These are phyloP conservation scores for Diacronema lutheri DNA, from an alignment of 78 protist genomes.

Conservation along the genomic window DNA sequence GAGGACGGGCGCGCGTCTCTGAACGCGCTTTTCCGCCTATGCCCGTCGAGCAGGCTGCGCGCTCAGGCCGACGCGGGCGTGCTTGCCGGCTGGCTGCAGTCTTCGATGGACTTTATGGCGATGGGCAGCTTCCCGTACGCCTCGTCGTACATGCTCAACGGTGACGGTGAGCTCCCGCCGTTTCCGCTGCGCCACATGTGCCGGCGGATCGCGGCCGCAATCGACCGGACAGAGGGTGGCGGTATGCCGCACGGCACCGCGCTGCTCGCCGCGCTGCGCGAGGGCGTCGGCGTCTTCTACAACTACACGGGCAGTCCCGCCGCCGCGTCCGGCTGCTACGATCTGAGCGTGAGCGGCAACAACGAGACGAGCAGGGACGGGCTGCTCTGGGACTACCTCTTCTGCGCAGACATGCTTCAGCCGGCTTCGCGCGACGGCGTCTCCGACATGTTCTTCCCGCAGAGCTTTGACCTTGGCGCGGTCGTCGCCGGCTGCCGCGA, in stretches of 20 bases:
- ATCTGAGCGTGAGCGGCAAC: not conserved
- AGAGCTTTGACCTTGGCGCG: not conserved
- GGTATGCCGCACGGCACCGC: not conserved
- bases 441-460: not conserved
- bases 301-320: not conserved
- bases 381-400: slow-evolving; percentile 23
- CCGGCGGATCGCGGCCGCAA: not conserved
- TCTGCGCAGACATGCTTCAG: slow-evolving; percentile 30
- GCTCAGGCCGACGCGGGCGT: too few species aligned
- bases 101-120: not conserved
- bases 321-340: not conserved
- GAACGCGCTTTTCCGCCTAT: not conserved
- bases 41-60: not conserved
- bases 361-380: slow-evolving; percentile 11
- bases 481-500: not conserved
- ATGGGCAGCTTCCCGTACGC: slow-evolving; percentile 34
- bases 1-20: not conserved
- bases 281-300: not conserved
- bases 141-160: not conserved
- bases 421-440: slow-evolving; percentile 1
- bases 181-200: not conserved
- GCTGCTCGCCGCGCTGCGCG: not conserved
- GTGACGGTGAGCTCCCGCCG: not conserved
- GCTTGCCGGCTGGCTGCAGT: not conserved
- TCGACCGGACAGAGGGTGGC: not conserved